Percentiles rank a stretch among this genome's conserved stretches.
phyloP scores from a whole-genome alignment of 768 basidiomycete genomes.

The Ramaria sp. region DNA sequence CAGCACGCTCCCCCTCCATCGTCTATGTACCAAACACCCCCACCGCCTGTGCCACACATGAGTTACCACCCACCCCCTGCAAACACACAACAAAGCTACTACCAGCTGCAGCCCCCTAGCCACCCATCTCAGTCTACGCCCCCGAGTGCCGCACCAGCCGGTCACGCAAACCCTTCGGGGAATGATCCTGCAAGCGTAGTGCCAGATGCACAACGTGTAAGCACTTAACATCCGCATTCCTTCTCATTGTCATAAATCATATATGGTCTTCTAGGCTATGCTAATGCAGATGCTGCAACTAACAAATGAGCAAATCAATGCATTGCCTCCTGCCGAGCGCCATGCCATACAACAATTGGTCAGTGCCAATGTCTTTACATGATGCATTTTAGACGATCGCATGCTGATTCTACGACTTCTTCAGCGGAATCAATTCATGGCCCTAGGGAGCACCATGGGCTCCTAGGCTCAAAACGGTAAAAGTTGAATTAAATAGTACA shows the following conservation, averaged over 20 bases:
- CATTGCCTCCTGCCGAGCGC: conserved; percentile 67
- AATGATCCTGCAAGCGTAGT: conserved; percentile 8
- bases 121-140: conserved; percentile 21
- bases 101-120: conserved; percentile 16
- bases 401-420: neutral
- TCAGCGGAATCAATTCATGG: neutral
- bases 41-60: conserved; percentile 24
- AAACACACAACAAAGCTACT: conserved; percentile 20
- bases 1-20: conserved; percentile 19
- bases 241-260: neutral
- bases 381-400: neutral
- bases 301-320: conserved; percentile 74
- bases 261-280: conserved; percentile 49
- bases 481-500: too few species aligned
- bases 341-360: conserved; percentile 76
- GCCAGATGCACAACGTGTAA: conserved; percentile 45
- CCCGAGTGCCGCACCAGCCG: conserved; percentile 16
- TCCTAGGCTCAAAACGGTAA: neutral
- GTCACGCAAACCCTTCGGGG: conserved; percentile 21
- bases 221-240: conserved; percentile 6
- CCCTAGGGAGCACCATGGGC: neutral
- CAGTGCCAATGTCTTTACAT: conserved; percentile 12
- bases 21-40: conserved; percentile 17
- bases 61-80: conserved; percentile 20
- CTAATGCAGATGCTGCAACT: conserved; percentile 78